Evolutionary conservation across 208 protist species (phyloP), one percentile per base, ranked within the genome.

Genomic region (Wallacemonas sp.): DNA sequence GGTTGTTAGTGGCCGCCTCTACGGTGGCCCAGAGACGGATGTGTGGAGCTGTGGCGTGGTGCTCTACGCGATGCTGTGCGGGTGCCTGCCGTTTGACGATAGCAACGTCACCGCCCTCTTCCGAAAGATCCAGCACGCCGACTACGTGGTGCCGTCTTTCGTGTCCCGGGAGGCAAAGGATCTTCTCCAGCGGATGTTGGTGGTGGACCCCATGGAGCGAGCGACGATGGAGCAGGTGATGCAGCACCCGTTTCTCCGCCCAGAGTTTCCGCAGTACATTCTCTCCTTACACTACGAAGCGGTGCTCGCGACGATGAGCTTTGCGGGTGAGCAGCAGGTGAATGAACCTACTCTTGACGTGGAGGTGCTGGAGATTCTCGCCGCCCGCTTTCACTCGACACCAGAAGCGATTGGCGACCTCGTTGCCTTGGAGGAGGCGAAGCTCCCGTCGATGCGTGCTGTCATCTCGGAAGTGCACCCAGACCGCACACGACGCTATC

Each of bases 221-320:
- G 83, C 87, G 12, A 96, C 91, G 15, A 91, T 96, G 74, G 85
- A 92, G 68, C 87, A 96, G 72, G 79, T 94, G 15, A 85, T 96
- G 76, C 83, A 92, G 62, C 85, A 92, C 73, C 86, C 91, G 6
- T 96, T 88, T 86, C 41, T 92, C 44, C 63, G 70, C 0, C 73
- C 75, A 3, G 36, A 70, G 42, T 94, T 83, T 63, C 87, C 87
- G 17, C 67, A 57, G 19, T 79, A 85, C 65, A 63, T 96, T 12
- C 76, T 94, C 3, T 68, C 80, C 9, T 50, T 89, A 3, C 83
- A 92, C 68, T 89, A 87, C 69, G 73, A 84, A 17, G 75, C 85
- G 1, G 76, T 91, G 50, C 38, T 89, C 24, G 74, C 91, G 57
- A 73, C 82, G 0, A 85, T 81, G 53, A 70, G 68, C 19, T 90